Evolutionary conservation across 2,329 filamentous ascomycete species (phyloP), one percentile per base, ranked within the genome.

Genomic region (Sporothrix pseudoabietina): DNA sequence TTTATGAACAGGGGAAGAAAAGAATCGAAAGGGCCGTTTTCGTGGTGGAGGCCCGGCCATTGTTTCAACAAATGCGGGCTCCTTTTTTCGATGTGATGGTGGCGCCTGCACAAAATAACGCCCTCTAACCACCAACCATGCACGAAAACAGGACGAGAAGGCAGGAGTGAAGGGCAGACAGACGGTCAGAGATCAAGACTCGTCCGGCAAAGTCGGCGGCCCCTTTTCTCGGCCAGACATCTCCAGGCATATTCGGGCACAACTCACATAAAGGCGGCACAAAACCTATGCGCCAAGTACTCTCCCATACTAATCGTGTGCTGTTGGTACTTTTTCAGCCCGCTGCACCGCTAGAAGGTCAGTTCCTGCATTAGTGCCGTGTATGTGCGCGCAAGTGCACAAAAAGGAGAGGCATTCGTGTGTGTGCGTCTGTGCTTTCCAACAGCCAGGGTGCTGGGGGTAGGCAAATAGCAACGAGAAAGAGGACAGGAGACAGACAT

Each of bases 361-460:
- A 55, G 66, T 55, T 69, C 66, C 66, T 69, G 66, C 66, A 69
- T 55, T 69, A 69, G 66, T 52, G 66, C 19, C 66, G 32, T 19
- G 22, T 68, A 44, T 68, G 44, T 30, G 32, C 39, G 22, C 61
- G 61, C 26, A 19, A 49, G 44, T 49, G 44, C 39, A 44, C 59
- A 35, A 65, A 44, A 55, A 55, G 52, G 16, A 55, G 52, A n/a
- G 32, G 5, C 16, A 16, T 4, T 26, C 26, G 10, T 30, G 8
- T 22, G n/a, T 44, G 59, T 63, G 35, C 32, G 35, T 63, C 19
- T 5, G n/a, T 65, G 39, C 5, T 5, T n/a, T n/a, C n/a, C 61
- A 65, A n/a, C 4, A 16, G 61, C 61, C 39, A 26, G 61, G 35
- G 35, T 65, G 35, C 14, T 3, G 61, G 61, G 61, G 61, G 12